Base-by-base conservation (phyloP, 345 rosid genomes). In the Geranium rotundifolium region DNA sequence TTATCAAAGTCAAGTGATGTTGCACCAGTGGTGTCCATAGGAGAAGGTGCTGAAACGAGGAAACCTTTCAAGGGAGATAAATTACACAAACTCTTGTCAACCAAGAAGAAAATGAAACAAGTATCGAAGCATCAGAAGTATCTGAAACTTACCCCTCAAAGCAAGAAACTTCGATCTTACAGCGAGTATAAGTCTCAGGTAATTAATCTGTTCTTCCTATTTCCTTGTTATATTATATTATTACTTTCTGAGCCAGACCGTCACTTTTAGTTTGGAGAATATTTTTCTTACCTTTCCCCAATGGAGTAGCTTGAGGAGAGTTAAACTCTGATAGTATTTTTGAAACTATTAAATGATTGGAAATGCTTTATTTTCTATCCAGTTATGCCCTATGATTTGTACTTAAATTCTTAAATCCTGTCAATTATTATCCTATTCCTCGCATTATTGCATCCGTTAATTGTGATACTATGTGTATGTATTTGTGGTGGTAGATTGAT, bases 1-100 rank as follows among this genome's bases (percentile, higher is more conserved):
- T 73, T 93, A 82, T 93, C 97, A 10, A 85, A 86, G 80, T 69
- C 68, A 60, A 65, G 52, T 67, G 85, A 81, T 23, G 27, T 23
- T 7, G 63, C 66, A 29, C 70, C 81, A 57, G 37, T 57, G 49
- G 73, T 62, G 54, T 58, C 75, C 56, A 65, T 69, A 65, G 76
- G 60, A 18, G 80, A 74, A 64, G 74, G 65, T 67, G 56, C 57
- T 73, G 82, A 59, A 63, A 66, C 52, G 10, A 79, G 64, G 64
- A 84, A 74, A 73, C 57, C 78, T 63, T 67, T 69, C 52, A 79
- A 75, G 74, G 79, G 75, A 72, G 60, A 61, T 65, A 85, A 81
- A 60, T 69, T 62, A 64, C 67, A 72, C 71, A 79, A 77, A 76
- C 63, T 73, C 55, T 29, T 80, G 39, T 66, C 76, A 29, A 76